Conservation (phyloP, 495 filamentous ascomycete species). For the Aspergillus sclerotiicarbonarius region DNA sequence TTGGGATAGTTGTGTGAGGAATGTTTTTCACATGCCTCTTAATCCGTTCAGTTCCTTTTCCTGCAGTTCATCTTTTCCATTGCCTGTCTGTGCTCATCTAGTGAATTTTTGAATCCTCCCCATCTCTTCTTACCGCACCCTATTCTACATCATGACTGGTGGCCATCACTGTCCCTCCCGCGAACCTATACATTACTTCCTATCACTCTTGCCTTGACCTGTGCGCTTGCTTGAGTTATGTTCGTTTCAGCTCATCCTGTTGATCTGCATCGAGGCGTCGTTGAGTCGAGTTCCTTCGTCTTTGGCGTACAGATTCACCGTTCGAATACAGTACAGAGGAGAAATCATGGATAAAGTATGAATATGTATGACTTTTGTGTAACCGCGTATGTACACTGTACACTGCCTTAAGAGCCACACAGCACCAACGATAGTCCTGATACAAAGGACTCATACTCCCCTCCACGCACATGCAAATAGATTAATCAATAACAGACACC, state of each 20-base stretch:
- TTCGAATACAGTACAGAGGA: conserved; percentile 15
- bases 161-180: background rate
- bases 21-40: background rate
- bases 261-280: conserved; percentile 26
- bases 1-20: conserved; percentile 5
- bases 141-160: background rate
- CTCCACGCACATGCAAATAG: too few species aligned
- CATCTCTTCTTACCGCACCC: background rate
- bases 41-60: conserved; percentile 8
- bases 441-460: too few species aligned
- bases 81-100: conserved; percentile 3
- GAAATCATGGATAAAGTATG: conserved; percentile 1
- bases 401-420: too few species aligned
- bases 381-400: too few species aligned
- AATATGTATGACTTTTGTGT: background rate
- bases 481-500: too few species aligned
- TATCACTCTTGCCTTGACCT: background rate
- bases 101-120: background rate
- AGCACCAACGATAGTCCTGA: too few species aligned
- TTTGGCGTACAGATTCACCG: conserved; percentile 18
- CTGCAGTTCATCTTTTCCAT: conserved; percentile 13
- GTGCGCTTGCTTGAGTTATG: conserved; percentile 5
- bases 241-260: conserved; percentile 6
- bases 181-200: background rate
- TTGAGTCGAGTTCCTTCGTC: conserved; percentile 18